Base-by-base conservation (phyloP, 1,284 basidiomycete genomes). In the Rhodofomes roseus region DNA sequence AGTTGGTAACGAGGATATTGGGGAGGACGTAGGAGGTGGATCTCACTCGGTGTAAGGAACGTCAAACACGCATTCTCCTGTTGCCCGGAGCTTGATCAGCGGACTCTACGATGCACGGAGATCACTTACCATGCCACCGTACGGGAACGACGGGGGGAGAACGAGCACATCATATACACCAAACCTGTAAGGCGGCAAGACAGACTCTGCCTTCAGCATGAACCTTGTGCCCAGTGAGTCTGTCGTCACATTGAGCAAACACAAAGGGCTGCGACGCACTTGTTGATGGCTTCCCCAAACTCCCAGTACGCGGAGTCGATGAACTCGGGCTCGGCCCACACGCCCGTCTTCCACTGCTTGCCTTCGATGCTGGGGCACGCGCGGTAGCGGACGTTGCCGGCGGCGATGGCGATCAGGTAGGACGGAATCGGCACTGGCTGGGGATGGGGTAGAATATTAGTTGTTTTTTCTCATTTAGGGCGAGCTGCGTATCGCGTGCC, bases 101-200 rank as follows among this genome's bases (percentile, higher is more conserved):
- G 20, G 56, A 58, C 55, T 39, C 1, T 31, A 25, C 7, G n/a
- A n/a, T n/a, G n/a, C 4, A 43, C 16, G 27, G 54, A 20, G 29
- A 20, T 11, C 18, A 65, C 79, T 66, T 48, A 89, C 88, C 93
- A 93, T 90, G 64, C 93, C 92, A 39, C 92, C 92, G 71, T 92
- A 98, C 0, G 96, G 96, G 81, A 98, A 98, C 0, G 92, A 92
- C 16, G 94, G 90, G 0, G 96, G 96, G 8, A 98, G 79, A n/a
- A 98, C 90, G 31, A 98, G 79, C 7, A 96, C 76, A 72, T 98
- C 95, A 70, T 95, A 98, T 2, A 95, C 89, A 1, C 92, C 91
- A 76, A 96, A 98, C 53, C 81, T 79, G 74, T 98, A 99, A 0
- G 84, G 79, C 0, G 82, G 83, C 1, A 93, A 81, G 41, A 95